Base-by-base conservation (phyloP, 2,329 filamentous ascomycete species). In the Didymella sp. region DNA sequence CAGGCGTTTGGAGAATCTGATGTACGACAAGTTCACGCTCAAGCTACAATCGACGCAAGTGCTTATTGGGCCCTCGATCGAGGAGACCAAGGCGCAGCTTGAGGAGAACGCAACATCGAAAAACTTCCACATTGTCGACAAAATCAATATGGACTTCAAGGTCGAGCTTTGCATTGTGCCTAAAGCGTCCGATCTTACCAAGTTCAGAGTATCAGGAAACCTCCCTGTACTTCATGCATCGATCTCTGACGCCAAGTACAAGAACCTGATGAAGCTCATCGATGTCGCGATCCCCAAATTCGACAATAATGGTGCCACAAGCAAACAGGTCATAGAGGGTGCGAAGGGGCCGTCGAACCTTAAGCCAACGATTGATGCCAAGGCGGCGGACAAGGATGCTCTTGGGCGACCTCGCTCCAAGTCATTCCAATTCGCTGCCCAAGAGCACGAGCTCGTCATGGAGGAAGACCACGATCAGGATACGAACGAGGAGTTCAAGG, bases 131-230 rank as follows among this genome's bases (percentile, higher is more conserved):
- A 87, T 99, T 51, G 91, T 99, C 31, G 94, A 99, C 74, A 88
- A 91, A 63, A 99, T 99, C 80, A 99, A 96, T 66, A 90, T 99
- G 67, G 91, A 98, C 74, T 98, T 99, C 73, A 87, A 92, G 11
- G 87, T 99, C n/a, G 93, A 97, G 73, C 89, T 90, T 19, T 99
- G 93, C 7, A 99, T 99, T 65, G 81, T 99, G n/a, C 95, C 95
- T 0, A 97, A 97, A 73, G 92, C 92, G 0, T 90, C 94, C 0
- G 96, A 97, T 61, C 80, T 99, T 45, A 96, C 95, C 13, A 95
- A 95, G 69, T 88, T 97, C 65, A 89, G 91, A 59, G 87, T 99
- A 30, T 96, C 92, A 1, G 95, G 95, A 2, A 92, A 96, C 67
- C 82, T 99, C 50, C 95, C 96, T 0, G 88, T 98, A 49, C 82